Evolutionary conservation across 2,329 filamentous ascomycete genomes (phyloP).

Genomic region (Sarocladium brachiariae): DNA sequence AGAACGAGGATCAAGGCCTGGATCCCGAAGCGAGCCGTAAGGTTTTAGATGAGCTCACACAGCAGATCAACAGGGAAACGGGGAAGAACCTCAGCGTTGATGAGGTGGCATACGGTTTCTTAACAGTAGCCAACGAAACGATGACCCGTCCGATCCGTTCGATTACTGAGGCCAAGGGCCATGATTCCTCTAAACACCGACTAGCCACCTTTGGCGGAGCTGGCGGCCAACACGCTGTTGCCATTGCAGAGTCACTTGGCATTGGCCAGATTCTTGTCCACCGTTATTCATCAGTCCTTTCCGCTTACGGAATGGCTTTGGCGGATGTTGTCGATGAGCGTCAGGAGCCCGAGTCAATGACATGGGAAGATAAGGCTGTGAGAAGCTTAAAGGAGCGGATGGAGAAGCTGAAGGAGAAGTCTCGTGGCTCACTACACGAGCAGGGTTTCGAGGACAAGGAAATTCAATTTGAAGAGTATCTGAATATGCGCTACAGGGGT

Average conservation of each 20-base stretch:
- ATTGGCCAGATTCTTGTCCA: slow-evolving; percentile 83
- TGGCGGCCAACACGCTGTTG: slow-evolving; percentile 87
- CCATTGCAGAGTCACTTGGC: slow-evolving; percentile 77
- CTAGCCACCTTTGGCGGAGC: slow-evolving; percentile 89
- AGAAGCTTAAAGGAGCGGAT: slow-evolving; percentile 66
- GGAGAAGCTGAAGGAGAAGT: slow-evolving; percentile 71
- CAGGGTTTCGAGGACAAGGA: slow-evolving; percentile 73
- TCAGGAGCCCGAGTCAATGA: slow-evolving; percentile 65
- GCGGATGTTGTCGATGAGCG: slow-evolving; percentile 90
- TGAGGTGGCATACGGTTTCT: slow-evolving; percentile 82
- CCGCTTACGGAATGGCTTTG: slow-evolving; percentile 86
- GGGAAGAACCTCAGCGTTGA: slow-evolving; percentile 67
- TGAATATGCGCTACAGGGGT: slow-evolving; percentile 88
- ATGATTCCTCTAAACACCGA: slow-evolving; percentile 85
- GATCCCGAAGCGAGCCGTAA: slow-evolving; percentile 69
- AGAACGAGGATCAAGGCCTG: slow-evolving; percentile 75
- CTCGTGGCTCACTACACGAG: slow-evolving; percentile 56
- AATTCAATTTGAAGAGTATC: slow-evolving; percentile 82
- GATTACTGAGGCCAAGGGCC: slow-evolving; percentile 85
- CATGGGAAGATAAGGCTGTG: slow-evolving; percentile 56
- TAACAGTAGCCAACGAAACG: slow-evolving; percentile 84
- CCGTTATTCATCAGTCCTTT: slow-evolving; percentile 80
- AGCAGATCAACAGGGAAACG: slow-evolving; percentile 71
- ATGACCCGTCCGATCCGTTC: slow-evolving; percentile 89
- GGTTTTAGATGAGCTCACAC: slow-evolving; percentile 67